Conservation (phyloP, 2,329 filamentous ascomycete genomes). For the Xylariaceae sp. region DNA sequence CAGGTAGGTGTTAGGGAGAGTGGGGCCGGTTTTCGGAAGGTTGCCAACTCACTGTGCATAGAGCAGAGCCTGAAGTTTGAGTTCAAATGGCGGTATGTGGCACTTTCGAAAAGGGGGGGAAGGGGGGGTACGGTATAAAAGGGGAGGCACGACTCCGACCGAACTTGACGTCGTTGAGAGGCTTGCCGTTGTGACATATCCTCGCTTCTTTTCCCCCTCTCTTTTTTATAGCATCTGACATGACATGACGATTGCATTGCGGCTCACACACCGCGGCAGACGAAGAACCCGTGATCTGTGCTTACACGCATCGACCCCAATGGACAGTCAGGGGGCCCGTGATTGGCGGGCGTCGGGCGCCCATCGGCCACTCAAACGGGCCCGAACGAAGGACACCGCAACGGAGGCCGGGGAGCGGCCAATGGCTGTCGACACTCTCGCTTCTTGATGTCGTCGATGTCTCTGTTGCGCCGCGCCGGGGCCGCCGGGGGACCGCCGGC, state of each 20-base stretch:
- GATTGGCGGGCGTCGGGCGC: slow-evolving; percentile 24
- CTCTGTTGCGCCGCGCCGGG: too few species aligned
- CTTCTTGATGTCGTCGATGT: too few species aligned
- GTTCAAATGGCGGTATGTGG: slow-evolving; percentile 28
- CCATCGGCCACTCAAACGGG: slow-evolving; percentile 22
- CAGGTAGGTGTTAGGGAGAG: too few species aligned
- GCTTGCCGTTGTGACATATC: not conserved
- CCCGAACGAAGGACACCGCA: slow-evolving; percentile 11
- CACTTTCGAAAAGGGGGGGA: too few species aligned
- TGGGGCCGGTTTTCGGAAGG: slow-evolving; percentile 24
- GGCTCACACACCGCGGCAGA: slow-evolving; percentile 21
- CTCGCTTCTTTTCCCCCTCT: slow-evolving; percentile 2
- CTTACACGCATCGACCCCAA: slow-evolving; percentile 21
- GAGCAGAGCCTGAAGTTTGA: slow-evolving; percentile 22
- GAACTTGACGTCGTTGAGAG: not conserved
- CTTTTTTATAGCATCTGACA: slow-evolving; percentile 4
- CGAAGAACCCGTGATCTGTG: slow-evolving; percentile 29
- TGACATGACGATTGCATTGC: slow-evolving; percentile 13
- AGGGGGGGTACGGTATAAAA: slow-evolving; percentile 15
- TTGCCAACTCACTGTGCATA: slow-evolving; percentile 30
- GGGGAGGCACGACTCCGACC: slow-evolving; percentile 10
- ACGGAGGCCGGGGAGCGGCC: slow-evolving; percentile 14
- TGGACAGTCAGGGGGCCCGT: slow-evolving; percentile 16
- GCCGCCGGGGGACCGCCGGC: too few species aligned
- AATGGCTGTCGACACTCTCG: too few species aligned